phyloP scores from a whole-genome alignment of 257 asterid genomes.

The Craterostigma plantagineum region DNA sequence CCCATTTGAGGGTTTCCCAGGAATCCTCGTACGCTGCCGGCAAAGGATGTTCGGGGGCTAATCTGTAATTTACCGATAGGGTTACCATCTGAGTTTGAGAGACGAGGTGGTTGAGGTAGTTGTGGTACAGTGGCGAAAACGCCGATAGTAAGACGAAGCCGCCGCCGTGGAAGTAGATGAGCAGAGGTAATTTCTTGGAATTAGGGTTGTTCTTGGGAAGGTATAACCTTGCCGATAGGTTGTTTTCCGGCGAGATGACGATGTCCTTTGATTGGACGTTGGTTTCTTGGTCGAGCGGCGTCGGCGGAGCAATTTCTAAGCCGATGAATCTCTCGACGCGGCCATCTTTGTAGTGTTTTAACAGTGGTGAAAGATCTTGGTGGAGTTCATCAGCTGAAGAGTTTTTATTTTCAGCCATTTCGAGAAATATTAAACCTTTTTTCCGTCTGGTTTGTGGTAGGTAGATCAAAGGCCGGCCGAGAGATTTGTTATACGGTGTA shows the following conservation, averaged over 20 bases:
- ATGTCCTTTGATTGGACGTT: constrained; percentile 36
- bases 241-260: constrained; percentile 9
- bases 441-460: too few species aligned
- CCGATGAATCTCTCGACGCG: constrained; percentile 17
- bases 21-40: constrained; percentile 43
- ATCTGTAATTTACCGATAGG: constrained; percentile 35
- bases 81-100: constrained; percentile 21
- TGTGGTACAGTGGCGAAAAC: constrained; percentile 18
- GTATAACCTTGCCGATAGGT: constrained; percentile 29
- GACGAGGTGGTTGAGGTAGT: constrained; percentile 15
- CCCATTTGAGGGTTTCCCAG: constrained; percentile 37
- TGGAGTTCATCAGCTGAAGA: constrained; percentile 11
- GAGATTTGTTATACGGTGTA: too few species aligned
- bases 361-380: constrained; percentile 19
- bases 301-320: constrained; percentile 10
- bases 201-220: constrained; percentile 16
- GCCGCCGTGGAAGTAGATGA: constrained; percentile 45
- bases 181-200: constrained; percentile 25
- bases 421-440: too few species aligned
- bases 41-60: constrained; percentile 41
- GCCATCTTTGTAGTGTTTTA: constrained; percentile 29
- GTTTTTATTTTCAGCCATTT: too few species aligned
- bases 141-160: constrained; percentile 26
- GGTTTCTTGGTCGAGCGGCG: constrained; percentile 23
- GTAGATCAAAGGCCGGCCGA: too few species aligned